Evolutionary conservation across 306 rosid genomes (phyloP).

Genomic region (Glycine soja): DNA sequence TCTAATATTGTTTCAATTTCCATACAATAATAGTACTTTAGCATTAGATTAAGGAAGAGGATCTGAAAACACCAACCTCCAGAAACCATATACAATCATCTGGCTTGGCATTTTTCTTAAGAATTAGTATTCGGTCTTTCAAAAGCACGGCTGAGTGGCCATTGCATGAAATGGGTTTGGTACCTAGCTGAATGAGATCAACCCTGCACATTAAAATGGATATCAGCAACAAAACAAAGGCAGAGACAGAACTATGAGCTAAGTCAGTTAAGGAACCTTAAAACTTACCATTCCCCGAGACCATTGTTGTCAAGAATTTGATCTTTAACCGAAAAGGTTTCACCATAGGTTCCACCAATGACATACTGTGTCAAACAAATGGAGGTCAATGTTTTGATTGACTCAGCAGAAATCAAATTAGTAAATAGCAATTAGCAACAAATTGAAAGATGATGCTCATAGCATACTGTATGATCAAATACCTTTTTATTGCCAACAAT

Average conservation of each 20-base stretch:
- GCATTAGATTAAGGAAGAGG: conserved; percentile 1
- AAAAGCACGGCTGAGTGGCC: conserved; percentile 75
- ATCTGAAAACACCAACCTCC: conserved; percentile 69
- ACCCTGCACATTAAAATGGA: conserved; percentile 61
- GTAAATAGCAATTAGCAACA: neutral
- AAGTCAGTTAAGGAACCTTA: neutral
- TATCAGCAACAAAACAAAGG: conserved; percentile 42
- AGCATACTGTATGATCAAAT: conserved; percentile 43
- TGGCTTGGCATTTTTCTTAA: conserved; percentile 63
- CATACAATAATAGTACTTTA: conserved; percentile 20
- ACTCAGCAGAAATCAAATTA: conserved; percentile 42
- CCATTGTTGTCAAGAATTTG: conserved; percentile 58
- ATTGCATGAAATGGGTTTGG: conserved; percentile 65
- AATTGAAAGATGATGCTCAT: conserved; percentile 24
- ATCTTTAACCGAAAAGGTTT: conserved; percentile 62
- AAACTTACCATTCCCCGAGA: conserved; percentile 71
- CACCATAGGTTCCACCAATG: conserved; percentile 76
- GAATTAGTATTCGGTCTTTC: conserved; percentile 66
- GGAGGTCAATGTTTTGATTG: conserved; percentile 39
- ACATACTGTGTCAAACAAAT: conserved; percentile 78
- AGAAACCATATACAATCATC: conserved; percentile 83
- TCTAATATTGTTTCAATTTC: neutral
- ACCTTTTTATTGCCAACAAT: conserved; percentile 68
- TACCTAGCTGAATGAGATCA: conserved; percentile 70
- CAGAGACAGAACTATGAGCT: too few relatives aligned